phyloP scores from a whole-genome alignment of 345 rosid genomes.

The Lepidium aucheri region DNA sequence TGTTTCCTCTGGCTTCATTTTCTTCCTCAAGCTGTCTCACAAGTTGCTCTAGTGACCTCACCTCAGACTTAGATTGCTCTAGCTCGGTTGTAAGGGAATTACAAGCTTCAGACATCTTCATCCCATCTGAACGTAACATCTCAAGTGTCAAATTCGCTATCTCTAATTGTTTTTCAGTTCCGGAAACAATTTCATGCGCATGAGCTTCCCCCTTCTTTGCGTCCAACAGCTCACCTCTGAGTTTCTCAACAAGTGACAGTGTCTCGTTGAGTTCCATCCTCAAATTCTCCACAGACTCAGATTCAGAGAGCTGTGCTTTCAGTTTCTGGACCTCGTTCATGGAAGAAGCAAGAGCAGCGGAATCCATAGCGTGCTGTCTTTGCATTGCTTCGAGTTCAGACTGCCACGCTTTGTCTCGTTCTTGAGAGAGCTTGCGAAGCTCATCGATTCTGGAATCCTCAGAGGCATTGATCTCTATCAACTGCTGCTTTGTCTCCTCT shows the following conservation, averaged over 20 bases:
- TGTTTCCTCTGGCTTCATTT: slow-evolving; percentile 30
- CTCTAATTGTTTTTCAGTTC: slow-evolving; percentile 59
- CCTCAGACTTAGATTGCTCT: slow-evolving; percentile 56
- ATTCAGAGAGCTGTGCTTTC: slow-evolving; percentile 64
- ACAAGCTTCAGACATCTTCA: slow-evolving; percentile 56
- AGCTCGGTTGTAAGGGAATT: slow-evolving; percentile 47
- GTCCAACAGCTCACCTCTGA: slow-evolving; percentile 48
- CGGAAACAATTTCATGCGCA: slow-evolving; percentile 48
- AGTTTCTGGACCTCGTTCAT: slow-evolving; percentile 90
- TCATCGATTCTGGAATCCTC: slow-evolving; percentile 78
- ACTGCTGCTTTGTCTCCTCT: slow-evolving; percentile 66
- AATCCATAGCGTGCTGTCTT: slow-evolving; percentile 75
- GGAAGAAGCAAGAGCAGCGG: slow-evolving; percentile 67
- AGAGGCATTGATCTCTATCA: slow-evolving; percentile 62
- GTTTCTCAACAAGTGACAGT: slow-evolving; percentile 54
- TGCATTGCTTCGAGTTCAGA: slow-evolving; percentile 96
- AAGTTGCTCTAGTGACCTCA: slow-evolving; percentile 54
- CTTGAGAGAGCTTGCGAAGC: slow-evolving; percentile 77
- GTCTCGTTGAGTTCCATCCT: slow-evolving; percentile 69
- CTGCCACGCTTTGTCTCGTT: slow-evolving; percentile 88
- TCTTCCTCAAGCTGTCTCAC: slow-evolving; percentile 51
- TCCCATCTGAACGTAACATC: slow-evolving; percentile 48
- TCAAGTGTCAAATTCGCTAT: slow-evolving; percentile 51
- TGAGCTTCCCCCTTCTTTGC: slow-evolving; percentile 73
- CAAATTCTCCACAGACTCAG: slow-evolving; percentile 54